Conservation (phyloP, 2,329 filamentous ascomycete genomes). For the Ophiostoma triangulosporum region DNA sequence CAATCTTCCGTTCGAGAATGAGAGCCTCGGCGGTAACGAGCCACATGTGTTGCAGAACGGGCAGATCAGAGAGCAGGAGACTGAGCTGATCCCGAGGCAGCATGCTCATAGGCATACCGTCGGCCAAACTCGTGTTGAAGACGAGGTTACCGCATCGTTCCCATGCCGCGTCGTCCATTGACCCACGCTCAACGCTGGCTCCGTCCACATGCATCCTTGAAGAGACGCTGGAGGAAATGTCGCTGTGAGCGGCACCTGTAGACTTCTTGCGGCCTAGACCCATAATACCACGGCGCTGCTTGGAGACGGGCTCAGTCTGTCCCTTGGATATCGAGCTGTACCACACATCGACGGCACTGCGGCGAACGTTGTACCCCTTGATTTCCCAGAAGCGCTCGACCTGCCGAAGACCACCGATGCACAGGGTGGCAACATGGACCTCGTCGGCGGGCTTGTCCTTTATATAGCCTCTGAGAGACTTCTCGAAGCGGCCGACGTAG, state of each 20-base stretch:
- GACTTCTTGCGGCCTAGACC: slow-evolving; percentile 47
- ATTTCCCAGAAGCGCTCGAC: slow-evolving; percentile 53
- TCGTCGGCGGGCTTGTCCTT: slow-evolving; percentile 50
- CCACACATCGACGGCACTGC: slow-evolving; percentile 47
- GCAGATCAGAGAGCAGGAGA: slow-evolving; percentile 40
- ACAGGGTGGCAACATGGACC: slow-evolving; percentile 46
- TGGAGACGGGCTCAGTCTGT: slow-evolving; percentile 28
- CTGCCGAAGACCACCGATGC: slow-evolving; percentile 47
- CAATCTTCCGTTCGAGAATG: slow-evolving; percentile 45
- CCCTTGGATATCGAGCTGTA: slow-evolving; percentile 38
- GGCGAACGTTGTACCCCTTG: slow-evolving; percentile 48
- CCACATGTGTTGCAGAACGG: slow-evolving; percentile 47
- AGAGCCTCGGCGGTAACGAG: slow-evolving; percentile 47
- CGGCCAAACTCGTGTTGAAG: slow-evolving; percentile 45
- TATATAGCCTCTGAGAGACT: slow-evolving; percentile 48
- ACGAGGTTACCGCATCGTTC: slow-evolving; percentile 27
- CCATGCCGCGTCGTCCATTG: slow-evolving; percentile 14
- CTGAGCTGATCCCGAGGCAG: slow-evolving; percentile 37
- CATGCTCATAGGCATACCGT: slow-evolving; percentile 48
- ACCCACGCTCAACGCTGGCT: slow-evolving; percentile 6
- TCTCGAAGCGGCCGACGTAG: slow-evolving; percentile 49
- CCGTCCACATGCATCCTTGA: background rate
- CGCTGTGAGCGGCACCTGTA: slow-evolving; percentile 23
- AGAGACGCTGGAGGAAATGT: slow-evolving; percentile 8
- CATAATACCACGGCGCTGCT: slow-evolving; percentile 38